Evolutionary conservation across 352 stramenopile species (phyloP), one percentile per base, ranked within the genome.

Genomic region (Phytophthora brassicae): DNA sequence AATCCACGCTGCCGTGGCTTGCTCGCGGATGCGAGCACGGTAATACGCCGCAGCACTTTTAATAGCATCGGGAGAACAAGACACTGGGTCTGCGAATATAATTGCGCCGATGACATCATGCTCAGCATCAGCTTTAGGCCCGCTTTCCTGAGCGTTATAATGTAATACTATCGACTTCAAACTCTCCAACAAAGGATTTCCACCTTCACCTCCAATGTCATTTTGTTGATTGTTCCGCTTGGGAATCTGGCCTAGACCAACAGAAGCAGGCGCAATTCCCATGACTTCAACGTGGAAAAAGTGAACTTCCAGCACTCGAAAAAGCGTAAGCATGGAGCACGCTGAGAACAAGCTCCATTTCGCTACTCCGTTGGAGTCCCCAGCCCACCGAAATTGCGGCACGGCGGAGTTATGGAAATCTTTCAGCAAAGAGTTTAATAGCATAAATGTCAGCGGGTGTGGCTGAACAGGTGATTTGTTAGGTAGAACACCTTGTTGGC

Each of bases 221-320:
- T 68, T 60, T 29, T 60, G 48, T 20, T 64, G 48, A 19, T 22
- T 36, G 4, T 38, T 49, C 2, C 57, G 9, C 26, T 68, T 74
- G 2, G 72, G 14, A 46, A 89, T 80, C 35, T 93, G 86, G 5
- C 89, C 89, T 13, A 96, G 57, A 26, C 89, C 89, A 41, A 96
- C 89, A 2, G 86, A 95, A 22, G 84, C 86, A 44, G 89, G 89
- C 1, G 76, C 77, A 36, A 89, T 88, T 0, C 75, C 80, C 64
- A 84, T 77, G 13, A 94, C 77, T 57, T 94, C 86, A 13, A 96
- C 69, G 41, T 96, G 84, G 45, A 95, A 96, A 36, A 96, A 81
- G 42, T 96, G 79, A 2, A 81, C 79, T 66, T 96, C 85, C 16
- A 96, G 52, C 11, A 87, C 68, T 23, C 84, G 79, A 46, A 94